These are phyloP conservation scores for Sphaerobolus stellatus DNA, from an alignment of 1,284 basidiomycete genomes.

Conservation along the genomic window DNA sequence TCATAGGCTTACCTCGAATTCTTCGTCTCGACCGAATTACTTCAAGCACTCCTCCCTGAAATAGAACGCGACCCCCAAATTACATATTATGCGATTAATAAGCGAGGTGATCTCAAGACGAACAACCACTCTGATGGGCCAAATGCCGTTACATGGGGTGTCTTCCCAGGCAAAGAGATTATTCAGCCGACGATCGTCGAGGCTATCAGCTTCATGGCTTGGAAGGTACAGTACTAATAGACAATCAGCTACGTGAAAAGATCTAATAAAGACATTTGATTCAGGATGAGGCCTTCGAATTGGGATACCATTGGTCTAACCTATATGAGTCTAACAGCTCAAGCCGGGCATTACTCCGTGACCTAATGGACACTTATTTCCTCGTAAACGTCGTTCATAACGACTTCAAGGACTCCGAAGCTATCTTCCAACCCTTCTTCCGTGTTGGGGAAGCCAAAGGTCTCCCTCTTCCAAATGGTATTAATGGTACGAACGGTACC, in stretches of 20 bases:
- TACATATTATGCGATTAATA: slow-evolving; percentile 96
- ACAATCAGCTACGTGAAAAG: not conserved
- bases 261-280: slow-evolving; percentile 3
- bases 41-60: slow-evolving; percentile 75
- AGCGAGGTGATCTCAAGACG: slow-evolving; percentile 87
- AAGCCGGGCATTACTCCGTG: slow-evolving; percentile 74
- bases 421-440: slow-evolving; percentile 88
- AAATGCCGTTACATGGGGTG: slow-evolving; percentile 99
- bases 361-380: slow-evolving; percentile 79
- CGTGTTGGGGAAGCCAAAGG: slow-evolving; percentile 65
- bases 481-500: slow-evolving; percentile 21
- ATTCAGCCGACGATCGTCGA: slow-evolving; percentile 98
- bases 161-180: slow-evolving; percentile 98
- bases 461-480: slow-evolving; percentile 36
- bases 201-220: slow-evolving; percentile 94
- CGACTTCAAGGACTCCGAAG: slow-evolving; percentile 83
- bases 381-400: slow-evolving; percentile 98
- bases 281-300: slow-evolving; percentile 95
- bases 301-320: slow-evolving; percentile 91
- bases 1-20: slow-evolving; percentile 96
- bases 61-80: slow-evolving; percentile 89
- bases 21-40: slow-evolving; percentile 78
- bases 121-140: slow-evolving; percentile 92
- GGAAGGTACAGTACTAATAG: slow-evolving; percentile 64
- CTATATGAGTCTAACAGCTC: slow-evolving; percentile 81